Conservation (phyloP, 495 filamentous ascomycete species). For the Eremomyces bilateralis region DNA sequence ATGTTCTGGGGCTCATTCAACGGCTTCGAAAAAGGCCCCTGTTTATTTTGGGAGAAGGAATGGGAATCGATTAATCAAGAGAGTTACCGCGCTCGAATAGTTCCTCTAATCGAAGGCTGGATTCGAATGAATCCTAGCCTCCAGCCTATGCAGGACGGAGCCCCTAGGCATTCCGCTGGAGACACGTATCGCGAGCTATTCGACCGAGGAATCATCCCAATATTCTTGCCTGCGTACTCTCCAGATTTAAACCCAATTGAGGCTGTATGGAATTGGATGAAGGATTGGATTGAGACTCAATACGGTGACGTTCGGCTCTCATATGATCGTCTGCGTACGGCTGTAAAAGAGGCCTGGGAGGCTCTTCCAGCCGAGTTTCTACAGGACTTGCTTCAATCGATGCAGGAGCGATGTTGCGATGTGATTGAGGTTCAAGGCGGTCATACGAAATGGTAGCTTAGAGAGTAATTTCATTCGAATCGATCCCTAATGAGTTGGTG, state of each 20-base stretch:
- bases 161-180: constrained; percentile 7
- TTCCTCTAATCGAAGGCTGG: constrained; percentile 7
- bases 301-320: background rate
- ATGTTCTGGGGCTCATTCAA: background rate
- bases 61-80: constrained; percentile 1
- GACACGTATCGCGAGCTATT: constrained; percentile 2
- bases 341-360: constrained; percentile 4
- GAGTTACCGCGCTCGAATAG: constrained; percentile 4
- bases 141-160: constrained; percentile 8
- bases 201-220: constrained; percentile 1
- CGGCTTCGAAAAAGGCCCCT: background rate
- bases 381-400: constrained; percentile 2
- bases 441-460: constrained; percentile 2
- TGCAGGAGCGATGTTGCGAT: constrained; percentile 1
- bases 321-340: constrained; percentile 4
- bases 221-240: constrained; percentile 12
- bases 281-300: constrained; percentile 5
- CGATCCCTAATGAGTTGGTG: too few relatives aligned
- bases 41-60: constrained; percentile 1
- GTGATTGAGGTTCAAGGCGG: constrained; percentile 2
- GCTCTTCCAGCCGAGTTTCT: constrained; percentile 1
- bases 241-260: constrained; percentile 15
- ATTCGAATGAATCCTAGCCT: constrained; percentile 5
- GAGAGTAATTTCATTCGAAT: too few relatives aligned
- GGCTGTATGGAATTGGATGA: constrained; percentile 10